Conservation (phyloP, 2,329 filamentous ascomycete species). For the Chaetoscypha palmicola region DNA sequence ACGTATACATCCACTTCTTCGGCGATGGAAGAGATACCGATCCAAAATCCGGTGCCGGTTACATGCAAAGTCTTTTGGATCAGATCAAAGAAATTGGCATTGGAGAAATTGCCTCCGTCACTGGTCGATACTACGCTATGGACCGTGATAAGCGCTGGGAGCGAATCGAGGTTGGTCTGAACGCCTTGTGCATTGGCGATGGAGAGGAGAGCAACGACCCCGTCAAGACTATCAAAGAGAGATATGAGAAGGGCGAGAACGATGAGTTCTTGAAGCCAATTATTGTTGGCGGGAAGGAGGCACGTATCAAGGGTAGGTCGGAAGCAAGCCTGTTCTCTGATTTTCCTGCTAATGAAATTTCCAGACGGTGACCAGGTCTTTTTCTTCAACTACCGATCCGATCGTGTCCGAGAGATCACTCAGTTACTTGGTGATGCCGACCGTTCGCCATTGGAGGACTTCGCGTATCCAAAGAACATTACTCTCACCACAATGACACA, state of each 20-base stretch:
- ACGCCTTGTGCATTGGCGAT: constrained; percentile 74
- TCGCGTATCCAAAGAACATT: constrained; percentile 87
- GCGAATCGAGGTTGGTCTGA: constrained; percentile 80
- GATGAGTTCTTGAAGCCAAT: constrained; percentile 99
- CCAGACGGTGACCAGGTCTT: constrained; percentile 87
- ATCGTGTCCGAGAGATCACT: constrained; percentile 92
- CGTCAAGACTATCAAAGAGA: constrained; percentile 76
- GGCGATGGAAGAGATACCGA: constrained; percentile 97
- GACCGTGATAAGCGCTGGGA: constrained; percentile 99
- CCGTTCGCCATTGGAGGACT: constrained; percentile 82
- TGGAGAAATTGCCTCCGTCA: constrained; percentile 84
- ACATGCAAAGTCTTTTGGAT: constrained; percentile 79
- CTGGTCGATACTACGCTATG: constrained; percentile 98
- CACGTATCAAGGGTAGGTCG: constrained; percentile 69
- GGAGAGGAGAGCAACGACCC: constrained; percentile 82
- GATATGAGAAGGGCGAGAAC: constrained; percentile 81
- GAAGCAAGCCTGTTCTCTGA: not conserved
- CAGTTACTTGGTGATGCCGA: constrained; percentile 90
- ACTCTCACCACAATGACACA: constrained; percentile 92
- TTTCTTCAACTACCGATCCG: constrained; percentile 99
- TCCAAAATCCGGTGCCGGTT: constrained; percentile 83
- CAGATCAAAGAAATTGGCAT: constrained; percentile 76
- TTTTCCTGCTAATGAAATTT: constrained; percentile 12
- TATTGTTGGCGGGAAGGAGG: constrained; percentile 80
- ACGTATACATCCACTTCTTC: constrained; percentile 99